Evolutionary conservation across 2,329 filamentous ascomycete species (phyloP).

Genomic region (Stagonosporopsis chrysanthemi): DNA sequence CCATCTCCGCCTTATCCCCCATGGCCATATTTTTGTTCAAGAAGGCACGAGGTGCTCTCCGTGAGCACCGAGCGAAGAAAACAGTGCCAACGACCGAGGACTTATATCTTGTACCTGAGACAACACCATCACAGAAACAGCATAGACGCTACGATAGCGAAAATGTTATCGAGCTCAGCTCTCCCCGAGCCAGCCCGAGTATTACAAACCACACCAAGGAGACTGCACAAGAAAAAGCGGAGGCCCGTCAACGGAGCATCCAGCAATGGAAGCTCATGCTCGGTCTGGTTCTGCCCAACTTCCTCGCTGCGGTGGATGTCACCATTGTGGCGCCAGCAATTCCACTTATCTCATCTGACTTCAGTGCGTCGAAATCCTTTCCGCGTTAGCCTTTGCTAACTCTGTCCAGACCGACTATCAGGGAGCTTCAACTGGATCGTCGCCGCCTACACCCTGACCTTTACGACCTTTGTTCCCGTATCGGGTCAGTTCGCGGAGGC

Average conservation of each 20-base stretch:
- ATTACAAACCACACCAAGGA: constrained; percentile 6
- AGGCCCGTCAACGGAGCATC: constrained; percentile 33
- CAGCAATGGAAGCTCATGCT: constrained; percentile 67
- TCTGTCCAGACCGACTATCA: constrained; percentile 62
- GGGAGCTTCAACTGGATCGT: constrained; percentile 66
- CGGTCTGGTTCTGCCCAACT: constrained; percentile 67
- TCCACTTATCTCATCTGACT: constrained; percentile 70
- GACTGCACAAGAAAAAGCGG: constrained; percentile 20
- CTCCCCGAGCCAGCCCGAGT: constrained; percentile 6
- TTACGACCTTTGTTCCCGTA: constrained; percentile 71
- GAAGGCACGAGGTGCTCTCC: constrained; percentile 33
- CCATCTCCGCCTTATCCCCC: not conserved
- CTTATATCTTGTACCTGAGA: constrained; percentile 33
- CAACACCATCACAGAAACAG: constrained; percentile 5
- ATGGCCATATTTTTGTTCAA: constrained; percentile 33
- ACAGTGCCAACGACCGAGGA: constrained; percentile 33
- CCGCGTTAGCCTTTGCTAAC: constrained; percentile 1
- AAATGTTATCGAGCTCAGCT: constrained; percentile 6
- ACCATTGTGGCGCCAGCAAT: constrained; percentile 70
- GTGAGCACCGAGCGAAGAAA: constrained; percentile 33
- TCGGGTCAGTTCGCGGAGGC: constrained; percentile 71
- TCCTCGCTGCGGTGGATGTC: constrained; percentile 68
- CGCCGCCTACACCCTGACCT: constrained; percentile 71
- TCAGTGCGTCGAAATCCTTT: constrained; percentile 52
- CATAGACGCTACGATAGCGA: not conserved